phyloP scores from a whole-genome alignment of 768 basidiomycete genomes.

The Leccinellum albellum region DNA sequence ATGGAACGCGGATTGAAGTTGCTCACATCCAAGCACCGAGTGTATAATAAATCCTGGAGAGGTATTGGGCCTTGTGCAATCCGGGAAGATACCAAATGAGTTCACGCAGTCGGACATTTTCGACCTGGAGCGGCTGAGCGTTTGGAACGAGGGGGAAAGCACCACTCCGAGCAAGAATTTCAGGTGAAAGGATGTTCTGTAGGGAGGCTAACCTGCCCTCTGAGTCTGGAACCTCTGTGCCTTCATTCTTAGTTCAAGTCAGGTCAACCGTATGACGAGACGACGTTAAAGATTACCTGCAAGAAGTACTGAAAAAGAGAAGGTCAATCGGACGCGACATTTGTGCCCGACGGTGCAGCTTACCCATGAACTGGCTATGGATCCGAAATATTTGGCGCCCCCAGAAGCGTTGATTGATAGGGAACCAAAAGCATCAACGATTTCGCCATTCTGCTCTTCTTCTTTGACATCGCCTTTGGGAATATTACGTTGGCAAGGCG shows the following conservation, averaged over 20 bases:
- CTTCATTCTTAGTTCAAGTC: conserved; percentile 48
- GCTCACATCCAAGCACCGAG: conserved; percentile 72
- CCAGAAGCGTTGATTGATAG: conserved; percentile 71
- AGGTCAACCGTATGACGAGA: conserved; percentile 4
- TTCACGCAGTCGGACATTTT: conserved; percentile 48
- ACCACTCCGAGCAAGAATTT: conserved; percentile 61
- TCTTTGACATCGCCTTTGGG: conserved; percentile 45
- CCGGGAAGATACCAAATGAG: conserved; percentile 71
- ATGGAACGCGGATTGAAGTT: conserved; percentile 2
- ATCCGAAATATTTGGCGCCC: conserved; percentile 72
- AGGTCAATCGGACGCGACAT: background rate
- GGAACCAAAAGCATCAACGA: conserved; percentile 78
- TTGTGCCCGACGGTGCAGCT: background rate
- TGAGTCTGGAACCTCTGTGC: conserved; percentile 48
- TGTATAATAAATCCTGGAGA: conserved; percentile 58
- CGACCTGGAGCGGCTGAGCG: conserved; percentile 35
- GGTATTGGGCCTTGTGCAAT: conserved; percentile 53
- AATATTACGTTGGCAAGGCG: conserved; percentile 39
- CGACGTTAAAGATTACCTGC: conserved; percentile 42
- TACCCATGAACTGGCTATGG: conserved; percentile 76
- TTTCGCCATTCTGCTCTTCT: conserved; percentile 61
- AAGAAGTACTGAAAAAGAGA: conserved; percentile 57
- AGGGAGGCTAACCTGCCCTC: conserved; percentile 46
- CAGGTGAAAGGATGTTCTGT: conserved; percentile 54
- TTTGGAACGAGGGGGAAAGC: conserved; percentile 58